phyloP scores from a whole-genome alignment of 2,329 filamentous ascomycete genomes.

The Botrytis squamosa region DNA sequence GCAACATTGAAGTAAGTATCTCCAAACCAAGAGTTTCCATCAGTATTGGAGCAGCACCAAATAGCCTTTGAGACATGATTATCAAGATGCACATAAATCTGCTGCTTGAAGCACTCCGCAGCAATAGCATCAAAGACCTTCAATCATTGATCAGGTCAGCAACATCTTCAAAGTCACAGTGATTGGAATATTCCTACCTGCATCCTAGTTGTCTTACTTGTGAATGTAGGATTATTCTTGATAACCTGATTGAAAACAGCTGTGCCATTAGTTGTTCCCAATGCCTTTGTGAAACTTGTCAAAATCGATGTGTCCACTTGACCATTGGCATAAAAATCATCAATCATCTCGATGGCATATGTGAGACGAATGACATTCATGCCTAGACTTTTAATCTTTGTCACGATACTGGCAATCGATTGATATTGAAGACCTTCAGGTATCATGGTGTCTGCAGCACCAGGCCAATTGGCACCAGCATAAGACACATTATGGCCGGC shows the following conservation, averaged over 20 bases:
- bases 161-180: not conserved
- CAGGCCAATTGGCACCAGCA: constrained; percentile 62
- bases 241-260: constrained; percentile 52
- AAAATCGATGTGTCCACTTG: constrained; percentile 48
- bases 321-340: constrained; percentile 51
- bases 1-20: constrained; percentile 56
- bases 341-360: constrained; percentile 63
- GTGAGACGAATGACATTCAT: constrained; percentile 64
- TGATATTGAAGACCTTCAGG: constrained; percentile 63
- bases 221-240: constrained; percentile 57
- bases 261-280: constrained; percentile 54
- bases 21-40: constrained; percentile 62
- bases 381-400: constrained; percentile 54
- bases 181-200: constrained; percentile 35
- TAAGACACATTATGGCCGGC: constrained; percentile 46
- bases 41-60: constrained; percentile 56
- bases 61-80: constrained; percentile 59
- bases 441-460: constrained; percentile 61
- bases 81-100: constrained; percentile 59
- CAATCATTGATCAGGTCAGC: not conserved
- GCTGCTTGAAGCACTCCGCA: constrained; percentile 53
- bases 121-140: constrained; percentile 62
- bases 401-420: constrained; percentile 54
- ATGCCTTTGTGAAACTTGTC: constrained; percentile 46
- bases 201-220: constrained; percentile 52